Evolutionary conservation across 176 grass and related monocot species (phyloP), one percentile per base, ranked within the genome.

Genomic region (Bothriochloa decipiens): DNA sequence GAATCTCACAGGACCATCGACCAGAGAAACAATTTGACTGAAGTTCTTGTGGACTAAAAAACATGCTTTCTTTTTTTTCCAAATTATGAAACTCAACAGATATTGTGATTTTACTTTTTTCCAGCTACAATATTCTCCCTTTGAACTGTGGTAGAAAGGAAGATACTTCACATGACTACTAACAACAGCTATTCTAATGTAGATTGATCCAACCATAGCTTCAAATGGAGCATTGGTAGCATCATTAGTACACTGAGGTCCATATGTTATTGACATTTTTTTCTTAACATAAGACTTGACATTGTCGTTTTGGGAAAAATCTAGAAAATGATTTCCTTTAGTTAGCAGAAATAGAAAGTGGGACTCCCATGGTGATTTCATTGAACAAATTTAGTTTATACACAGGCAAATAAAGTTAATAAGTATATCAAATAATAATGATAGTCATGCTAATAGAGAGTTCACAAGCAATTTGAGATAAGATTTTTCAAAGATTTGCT

Each of bases 51-150:
- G 25, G 25, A 25, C 25, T 20, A 12, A 62, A 43, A 55, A 50
- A 18, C 5, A 60, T 60, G 15, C 39, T 50, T 52, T 28, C 4
- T 67, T 60, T 10, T 41, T 41, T 82, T 25, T 76, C 63, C 33
- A 15, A 72, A 65, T 25, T 69, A 75, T 6, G 18, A 15, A 87
- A 15, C n/a, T 47, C 76, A 84, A 50, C 7, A 75, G 12, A 72
- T 23, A 67, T 36, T 58, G 7, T 39, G 36, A 80, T 68, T 47
- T 40, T 71, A 67, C 17, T 7, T 68, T 69, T 42, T 68, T 57
- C 7, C 23, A 39, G 8, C 47, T 20, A 64, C 15, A 46, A 6
- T 29, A 80, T 80, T 70, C 62, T 63, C 16, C 22, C 16, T 62
- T 6, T 74, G 75, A 74, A 84, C 55, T 46, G 60, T 10, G 11